Percentiles rank a stretch among this genome's conserved stretches.
These are phyloP conservation scores for Helicocarpus griseus DNA, from an alignment of 2,329 filamentous ascomycete genomes.

Conservation along the genomic window DNA sequence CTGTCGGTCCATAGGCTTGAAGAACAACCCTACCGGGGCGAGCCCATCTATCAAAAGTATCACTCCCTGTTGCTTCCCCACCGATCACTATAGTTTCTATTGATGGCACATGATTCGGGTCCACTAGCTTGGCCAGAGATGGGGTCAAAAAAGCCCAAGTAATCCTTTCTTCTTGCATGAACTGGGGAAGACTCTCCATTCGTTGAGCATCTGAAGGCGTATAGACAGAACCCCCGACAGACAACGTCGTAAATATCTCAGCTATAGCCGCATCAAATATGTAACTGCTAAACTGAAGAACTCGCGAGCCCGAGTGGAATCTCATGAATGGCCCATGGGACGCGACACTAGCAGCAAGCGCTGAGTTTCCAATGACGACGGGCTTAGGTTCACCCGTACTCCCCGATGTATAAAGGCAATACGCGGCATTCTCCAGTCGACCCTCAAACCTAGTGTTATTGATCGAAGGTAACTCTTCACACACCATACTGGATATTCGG, in stretches of 20 bases:
- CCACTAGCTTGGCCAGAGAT: slow-evolving; percentile 38
- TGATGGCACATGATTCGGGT: slow-evolving; percentile 28
- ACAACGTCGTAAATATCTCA: slow-evolving; percentile 24
- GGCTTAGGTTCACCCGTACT: slow-evolving; percentile 82
- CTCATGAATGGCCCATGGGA: background rate
- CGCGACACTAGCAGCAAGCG: background rate
- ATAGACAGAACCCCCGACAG: slow-evolving; percentile 34
- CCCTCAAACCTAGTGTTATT: background rate
- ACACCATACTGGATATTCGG: background rate
- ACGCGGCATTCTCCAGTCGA: slow-evolving; percentile 38
- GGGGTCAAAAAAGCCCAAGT: slow-evolving; percentile 48
- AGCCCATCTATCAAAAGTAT: slow-evolving; percentile 23
- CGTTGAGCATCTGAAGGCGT: slow-evolving; percentile 34
- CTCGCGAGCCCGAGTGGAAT: background rate
- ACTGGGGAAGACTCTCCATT: slow-evolving; percentile 36
- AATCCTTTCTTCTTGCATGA: slow-evolving; percentile 38
- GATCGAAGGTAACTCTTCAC: background rate
- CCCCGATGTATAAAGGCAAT: slow-evolving; percentile 72
- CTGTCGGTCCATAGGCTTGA: slow-evolving; percentile 11
- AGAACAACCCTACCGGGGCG: slow-evolving; percentile 13
- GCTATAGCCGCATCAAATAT: slow-evolving; percentile 47
- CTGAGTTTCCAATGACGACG: slow-evolving; percentile 35
- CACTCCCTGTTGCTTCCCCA: slow-evolving; percentile 4
- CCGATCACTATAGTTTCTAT: slow-evolving; percentile 19
- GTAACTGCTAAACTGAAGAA: slow-evolving; percentile 1